Conservation (phyloP, 1,284 basidiomycete species). For the Apiotrichum sp. region DNA sequence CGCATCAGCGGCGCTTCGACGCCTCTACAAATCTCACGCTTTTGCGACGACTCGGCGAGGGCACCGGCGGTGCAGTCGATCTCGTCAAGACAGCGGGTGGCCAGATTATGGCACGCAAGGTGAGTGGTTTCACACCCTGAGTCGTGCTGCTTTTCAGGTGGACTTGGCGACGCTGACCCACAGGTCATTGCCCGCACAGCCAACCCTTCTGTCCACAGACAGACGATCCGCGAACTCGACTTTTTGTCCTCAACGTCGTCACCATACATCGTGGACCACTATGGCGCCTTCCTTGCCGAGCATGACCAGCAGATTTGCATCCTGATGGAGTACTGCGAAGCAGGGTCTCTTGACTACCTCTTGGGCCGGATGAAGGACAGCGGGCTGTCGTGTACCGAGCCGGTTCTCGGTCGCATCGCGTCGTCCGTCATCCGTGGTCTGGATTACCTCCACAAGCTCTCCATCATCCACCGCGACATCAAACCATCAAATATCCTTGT, state of each 20-base stretch:
- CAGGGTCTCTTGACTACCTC: constrained; percentile 72
- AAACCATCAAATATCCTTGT: constrained; percentile 94
- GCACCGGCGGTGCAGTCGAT: constrained; percentile 90
- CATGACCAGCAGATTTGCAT: constrained; percentile 91
- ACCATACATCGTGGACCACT: constrained; percentile 84
- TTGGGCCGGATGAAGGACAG: constrained; percentile 75
- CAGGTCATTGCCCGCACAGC: constrained; percentile 87
- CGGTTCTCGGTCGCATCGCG: constrained; percentile 83
- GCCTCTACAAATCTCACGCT: constrained; percentile 54
- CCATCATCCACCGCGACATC: constrained; percentile 95
- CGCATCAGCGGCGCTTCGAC: background rate
- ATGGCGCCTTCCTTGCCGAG: constrained; percentile 90
- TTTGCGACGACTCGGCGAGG: constrained; percentile 76
- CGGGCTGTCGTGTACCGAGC: constrained; percentile 78
- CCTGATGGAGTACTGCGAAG: constrained; percentile 91
- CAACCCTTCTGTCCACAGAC: constrained; percentile 75
- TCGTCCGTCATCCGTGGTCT: constrained; percentile 89
- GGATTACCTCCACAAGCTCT: constrained; percentile 80
- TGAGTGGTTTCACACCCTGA: constrained; percentile 27
- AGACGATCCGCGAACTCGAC: constrained; percentile 84
- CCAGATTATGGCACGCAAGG: constrained; percentile 80
- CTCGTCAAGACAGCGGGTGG: constrained; percentile 67
- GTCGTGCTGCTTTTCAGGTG: too few species aligned
- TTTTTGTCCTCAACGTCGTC: constrained; percentile 82
- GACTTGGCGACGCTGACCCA: background rate